Evolutionary conservation across 2,329 filamentous ascomycete genomes (phyloP), one percentile per base, ranked within the genome.

Genomic region (Ascomycota sp.): DNA sequence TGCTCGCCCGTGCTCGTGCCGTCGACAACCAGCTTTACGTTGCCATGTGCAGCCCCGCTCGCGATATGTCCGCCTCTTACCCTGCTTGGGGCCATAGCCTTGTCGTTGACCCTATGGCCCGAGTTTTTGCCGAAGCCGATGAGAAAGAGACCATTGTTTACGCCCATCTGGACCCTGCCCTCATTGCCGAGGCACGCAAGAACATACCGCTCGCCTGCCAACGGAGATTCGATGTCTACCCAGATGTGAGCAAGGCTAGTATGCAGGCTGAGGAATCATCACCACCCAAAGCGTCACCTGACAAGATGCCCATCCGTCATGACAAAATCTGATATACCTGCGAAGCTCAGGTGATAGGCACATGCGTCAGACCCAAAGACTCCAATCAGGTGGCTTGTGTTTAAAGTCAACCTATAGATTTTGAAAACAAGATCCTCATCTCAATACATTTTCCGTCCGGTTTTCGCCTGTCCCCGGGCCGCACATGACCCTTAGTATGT

Each of bases 11-110:
- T 39, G 83, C 78, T 10, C 63, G 89, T 36, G 89, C 86, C 5
- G 65, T 92, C 42, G 86, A 98, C 47, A 95, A 95, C 48, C 83
- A 98, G 60, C 59, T 91, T 8, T 95, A 91, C 51, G 83, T 95
- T 9, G 89, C 74, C 22, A 56, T 98, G 49, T 98, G 89, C 57
- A 89, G 79, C 47, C 89, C 89, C 1, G 83, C 86, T 21, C 64
- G 86, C 35, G 82, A 92, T 51, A 63, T 73, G 61, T 46, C 51
- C 25, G 80, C 81, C 1, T 63, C 64, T 5, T 98, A 98, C 50
- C 73, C 85, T 45, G 86, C 89, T 1, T 98, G 75, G 66, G 89
- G 89, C 0, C 89, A 98, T 51, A 91, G 76, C 42, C 61, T 94
- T 60, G 62, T 95, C 32, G 75, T 78, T 6, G 81, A 93, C 48